Evolutionary conservation across 148 eudicot species (phyloP), one percentile per base, ranked within the genome.

Genomic region (Nepenthes gracilis): DNA sequence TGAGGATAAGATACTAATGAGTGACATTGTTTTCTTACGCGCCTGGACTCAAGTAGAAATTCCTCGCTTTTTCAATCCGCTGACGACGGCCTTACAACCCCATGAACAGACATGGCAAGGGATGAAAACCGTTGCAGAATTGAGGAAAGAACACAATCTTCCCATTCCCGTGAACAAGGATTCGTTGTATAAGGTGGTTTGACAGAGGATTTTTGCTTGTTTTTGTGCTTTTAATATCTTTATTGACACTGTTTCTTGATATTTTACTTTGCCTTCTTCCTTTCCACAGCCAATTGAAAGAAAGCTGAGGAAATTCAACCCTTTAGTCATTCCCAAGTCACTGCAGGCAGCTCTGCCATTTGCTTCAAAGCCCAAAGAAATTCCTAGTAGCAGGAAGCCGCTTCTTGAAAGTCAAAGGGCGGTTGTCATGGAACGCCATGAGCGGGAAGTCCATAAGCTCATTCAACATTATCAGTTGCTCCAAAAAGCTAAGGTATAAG

Each of bases 1-100:
- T 77, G 99, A 93, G 81, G 99, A 93, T 67, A 89, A 74, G 81
- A 86, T 93, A 68, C 76, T 89, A 54, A 93, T 82, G 97, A 85
- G 95, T 43, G 99, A 93, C 72, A 81, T 83, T 55, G 95, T 93
- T 36, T 89, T 81, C 71, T 74, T 93, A 75, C 88, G 82, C 57
- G 86, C 89, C 43, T 93, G 99, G 99, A 75, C 88, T 63, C 82
- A 80, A 77, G 99, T 93, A 75, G 99, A 89, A 47, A 79, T 93
- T 47, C 95, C 97, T 64, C 68, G 54, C 54, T 89, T 86, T 56
- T 84, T 72, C 76, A 86, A 86, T 71, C 99, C 92, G 2, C 62
- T 93, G 72, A 89, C 95, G 55, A 86, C 95, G 61, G 95, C 99
- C 58, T 79, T 93, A 74, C 97, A 93, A 77, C 84, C 95, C 43